These are phyloP conservation scores for Trichosporon sp. DNA, from an alignment of 1,284 basidiomycete genomes.

Conservation along the genomic window DNA sequence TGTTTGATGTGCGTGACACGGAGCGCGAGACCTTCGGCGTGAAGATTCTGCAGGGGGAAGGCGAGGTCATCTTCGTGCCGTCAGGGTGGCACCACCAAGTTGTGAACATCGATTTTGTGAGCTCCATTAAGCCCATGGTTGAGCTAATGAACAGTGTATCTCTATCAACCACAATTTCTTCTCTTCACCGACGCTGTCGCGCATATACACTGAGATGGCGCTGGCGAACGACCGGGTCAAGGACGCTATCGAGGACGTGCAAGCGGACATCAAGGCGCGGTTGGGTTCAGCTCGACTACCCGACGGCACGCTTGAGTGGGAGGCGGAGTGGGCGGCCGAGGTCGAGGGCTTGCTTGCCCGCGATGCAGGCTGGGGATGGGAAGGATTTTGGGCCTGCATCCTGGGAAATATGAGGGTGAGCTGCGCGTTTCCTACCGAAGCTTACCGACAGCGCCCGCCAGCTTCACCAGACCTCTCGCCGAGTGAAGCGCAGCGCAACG, in stretches of 20 bases:
- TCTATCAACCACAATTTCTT: slow-evolving; percentile 57
- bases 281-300: slow-evolving; percentile 5
- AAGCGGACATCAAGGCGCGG: slow-evolving; percentile 11
- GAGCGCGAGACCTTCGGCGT: slow-evolving; percentile 35
- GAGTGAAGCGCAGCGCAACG: slow-evolving; percentile 18
- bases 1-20: slow-evolving; percentile 41
- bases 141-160: slow-evolving; percentile 41
- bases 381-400: slow-evolving; percentile 44
- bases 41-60: slow-evolving; percentile 40
- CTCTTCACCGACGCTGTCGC: slow-evolving; percentile 52
- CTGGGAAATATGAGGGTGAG: slow-evolving; percentile 37
- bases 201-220: slow-evolving; percentile 51
- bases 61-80: slow-evolving; percentile 53
- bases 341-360: slow-evolving; percentile 51
- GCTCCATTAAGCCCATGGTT: slow-evolving; percentile 3
- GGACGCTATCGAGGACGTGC: slow-evolving; percentile 52
- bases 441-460: slow-evolving; percentile 25
- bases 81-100: slow-evolving; percentile 52
- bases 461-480: slow-evolving; percentile 24
- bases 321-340: slow-evolving; percentile 51
- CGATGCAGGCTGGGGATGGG: slow-evolving; percentile 54
- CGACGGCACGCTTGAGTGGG: slow-evolving; percentile 36
- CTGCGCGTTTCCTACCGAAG: background rate
- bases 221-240: slow-evolving; percentile 48
- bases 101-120: slow-evolving; percentile 44